Percentiles rank a stretch among this genome's conserved stretches.
Evolutionary conservation across 768 basidiomycete species (phyloP).

Genomic region (Boletus eberwhitei): DNA sequence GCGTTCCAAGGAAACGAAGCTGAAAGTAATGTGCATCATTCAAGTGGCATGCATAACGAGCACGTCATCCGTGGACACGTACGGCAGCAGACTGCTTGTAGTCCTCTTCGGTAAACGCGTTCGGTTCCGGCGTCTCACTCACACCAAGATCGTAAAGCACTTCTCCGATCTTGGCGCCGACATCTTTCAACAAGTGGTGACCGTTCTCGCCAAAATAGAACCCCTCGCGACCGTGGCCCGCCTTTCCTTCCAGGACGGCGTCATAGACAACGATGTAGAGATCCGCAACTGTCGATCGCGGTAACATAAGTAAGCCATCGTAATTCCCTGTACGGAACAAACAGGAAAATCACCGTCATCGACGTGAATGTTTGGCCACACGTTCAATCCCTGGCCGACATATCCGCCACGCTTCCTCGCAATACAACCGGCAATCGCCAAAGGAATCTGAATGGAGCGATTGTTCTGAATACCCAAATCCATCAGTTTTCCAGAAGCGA

Average conservation of each 20-base stretch:
- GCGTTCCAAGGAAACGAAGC: constrained; percentile 20
- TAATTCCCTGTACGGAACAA: neutral
- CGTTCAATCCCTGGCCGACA: constrained; percentile 56
- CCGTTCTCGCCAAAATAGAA: constrained; percentile 54
- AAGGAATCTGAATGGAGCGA: constrained; percentile 56
- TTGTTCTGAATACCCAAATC: constrained; percentile 43
- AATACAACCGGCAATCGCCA: constrained; percentile 41
- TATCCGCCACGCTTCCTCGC: constrained; percentile 53
- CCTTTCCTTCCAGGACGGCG: constrained; percentile 24
- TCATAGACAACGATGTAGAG: constrained; percentile 48
- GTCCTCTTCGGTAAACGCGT: constrained; percentile 37
- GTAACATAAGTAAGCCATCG: neutral
- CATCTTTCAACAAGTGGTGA: constrained; percentile 44
- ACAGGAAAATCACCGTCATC: constrained; percentile 34
- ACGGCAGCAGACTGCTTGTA: constrained; percentile 1
- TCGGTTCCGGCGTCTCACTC: constrained; percentile 33
- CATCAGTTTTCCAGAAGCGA: constrained; percentile 47
- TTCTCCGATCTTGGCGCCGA: constrained; percentile 43
- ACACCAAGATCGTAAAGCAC: constrained; percentile 14
- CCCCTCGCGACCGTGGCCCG: constrained; percentile 39
- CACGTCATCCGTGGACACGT: neutral
- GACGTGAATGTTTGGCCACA: constrained; percentile 61
- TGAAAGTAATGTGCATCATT: neutral
- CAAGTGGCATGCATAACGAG: neutral
- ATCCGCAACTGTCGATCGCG: constrained; percentile 22